phyloP scores from a whole-genome alignment of 257 asterid genomes.

The Solanum chilense region DNA sequence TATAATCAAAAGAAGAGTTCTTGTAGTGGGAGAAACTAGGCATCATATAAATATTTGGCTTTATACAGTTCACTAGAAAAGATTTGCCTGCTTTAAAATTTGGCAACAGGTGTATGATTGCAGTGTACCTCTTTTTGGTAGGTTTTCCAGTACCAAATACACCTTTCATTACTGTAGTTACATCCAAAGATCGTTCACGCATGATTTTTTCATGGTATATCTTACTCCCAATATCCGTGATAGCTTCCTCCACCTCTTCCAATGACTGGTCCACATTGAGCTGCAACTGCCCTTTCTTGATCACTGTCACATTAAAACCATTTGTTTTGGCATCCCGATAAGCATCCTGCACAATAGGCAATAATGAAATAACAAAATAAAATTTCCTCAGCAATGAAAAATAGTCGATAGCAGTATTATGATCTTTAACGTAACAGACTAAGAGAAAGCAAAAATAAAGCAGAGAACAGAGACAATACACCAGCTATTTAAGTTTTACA shows the following conservation, averaged over 20 bases:
- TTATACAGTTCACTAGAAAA: not conserved
- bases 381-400: not conserved
- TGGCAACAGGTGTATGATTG: not conserved
- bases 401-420: not conserved
- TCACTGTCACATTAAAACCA: slow-evolving; percentile 83
- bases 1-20: not conserved
- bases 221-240: slow-evolving; percentile 73
- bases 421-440: not conserved
- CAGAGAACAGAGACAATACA: not conserved
- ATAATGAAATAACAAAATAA: not conserved
- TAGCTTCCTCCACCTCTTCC: slow-evolving; percentile 86
- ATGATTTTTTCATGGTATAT: slow-evolving; percentile 76
- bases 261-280: slow-evolving; percentile 74
- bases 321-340: slow-evolving; percentile 79
- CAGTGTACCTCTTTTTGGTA: slow-evolving; percentile 50
- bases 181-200: slow-evolving; percentile 59
- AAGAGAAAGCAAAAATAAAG: not conserved
- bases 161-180: slow-evolving; percentile 70
- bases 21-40: not conserved
- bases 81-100: not conserved
- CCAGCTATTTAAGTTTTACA: not conserved
- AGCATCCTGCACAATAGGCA: slow-evolving; percentile 53
- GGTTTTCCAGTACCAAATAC: slow-evolving; percentile 49
- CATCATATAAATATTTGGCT: not conserved
- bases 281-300: slow-evolving; percentile 71